phyloP scores from a whole-genome alignment of 768 basidiomycete genomes.

The Boletus fagicola region DNA sequence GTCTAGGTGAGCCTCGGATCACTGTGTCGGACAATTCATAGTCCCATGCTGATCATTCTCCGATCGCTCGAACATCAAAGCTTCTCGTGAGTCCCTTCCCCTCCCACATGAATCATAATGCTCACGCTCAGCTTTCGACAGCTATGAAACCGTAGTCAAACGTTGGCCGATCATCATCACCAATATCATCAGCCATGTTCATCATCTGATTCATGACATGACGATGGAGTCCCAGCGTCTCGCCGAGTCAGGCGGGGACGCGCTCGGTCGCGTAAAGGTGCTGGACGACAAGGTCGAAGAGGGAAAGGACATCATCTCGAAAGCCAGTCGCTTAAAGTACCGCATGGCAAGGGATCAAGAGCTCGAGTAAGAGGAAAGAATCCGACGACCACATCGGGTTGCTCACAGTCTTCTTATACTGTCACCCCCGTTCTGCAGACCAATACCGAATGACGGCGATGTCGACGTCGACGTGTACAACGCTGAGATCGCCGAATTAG shows the following conservation, averaged over 20 bases:
- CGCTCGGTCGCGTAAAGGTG: conserved; percentile 20
- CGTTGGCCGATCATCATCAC: conserved; percentile 88
- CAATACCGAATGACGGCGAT: conserved; percentile 74
- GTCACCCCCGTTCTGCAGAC: conserved; percentile 38
- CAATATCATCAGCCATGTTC: conserved; percentile 70
- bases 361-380: conserved; percentile 51
- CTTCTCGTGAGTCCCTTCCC: conserved; percentile 52
- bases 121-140: conserved; percentile 27
- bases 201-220: conserved; percentile 64
- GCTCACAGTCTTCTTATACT: background rate
- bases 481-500: conserved; percentile 55
- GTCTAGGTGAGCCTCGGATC: conserved; percentile 44
- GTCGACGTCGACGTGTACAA: conserved; percentile 76
- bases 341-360: conserved; percentile 78
- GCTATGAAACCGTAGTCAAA: conserved; percentile 75
- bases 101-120: too few relatives aligned
- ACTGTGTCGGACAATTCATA: background rate
- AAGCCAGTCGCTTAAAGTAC: conserved; percentile 78
- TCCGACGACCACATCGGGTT: background rate
- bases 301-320: conserved; percentile 73
- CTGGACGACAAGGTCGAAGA: conserved; percentile 56
- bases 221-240: conserved; percentile 39
- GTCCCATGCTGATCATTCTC: background rate
- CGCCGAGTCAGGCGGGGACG: conserved; percentile 4
- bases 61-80: conserved; percentile 34